These are phyloP conservation scores for Pseudozyma hubeiensis DNA, from an alignment of 1,284 basidiomycete genomes.

Conservation along the genomic window DNA sequence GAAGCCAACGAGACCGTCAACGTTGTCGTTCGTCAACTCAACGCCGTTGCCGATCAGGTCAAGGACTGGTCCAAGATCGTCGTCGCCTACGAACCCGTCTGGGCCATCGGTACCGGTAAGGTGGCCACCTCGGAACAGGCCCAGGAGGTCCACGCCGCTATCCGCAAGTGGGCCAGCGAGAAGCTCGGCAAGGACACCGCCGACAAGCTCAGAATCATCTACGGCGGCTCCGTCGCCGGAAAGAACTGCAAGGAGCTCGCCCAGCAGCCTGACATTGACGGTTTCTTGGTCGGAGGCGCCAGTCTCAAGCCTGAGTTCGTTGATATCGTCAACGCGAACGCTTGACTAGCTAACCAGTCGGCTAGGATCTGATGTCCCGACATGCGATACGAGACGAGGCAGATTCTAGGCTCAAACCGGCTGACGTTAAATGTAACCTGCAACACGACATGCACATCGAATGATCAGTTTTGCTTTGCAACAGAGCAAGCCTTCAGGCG, in stretches of 20 bases:
- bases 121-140: constrained; percentile 90
- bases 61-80: constrained; percentile 91
- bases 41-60: constrained; percentile 77
- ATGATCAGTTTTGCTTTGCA: too few relatives aligned
- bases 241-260: constrained; percentile 81
- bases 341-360: constrained; percentile 40
- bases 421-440: too few relatives aligned
- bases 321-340: constrained; percentile 82
- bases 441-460: too few relatives aligned
- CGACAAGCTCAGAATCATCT: constrained; percentile 86
- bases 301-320: constrained; percentile 89
- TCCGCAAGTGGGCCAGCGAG: constrained; percentile 80
- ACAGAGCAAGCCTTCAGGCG: too few relatives aligned
- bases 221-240: constrained; percentile 92
- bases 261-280: constrained; percentile 85
- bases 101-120: constrained; percentile 98
- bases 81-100: constrained; percentile 85
- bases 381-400: neutral
- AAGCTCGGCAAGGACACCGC: constrained; percentile 80
- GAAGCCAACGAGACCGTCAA: constrained; percentile 82
- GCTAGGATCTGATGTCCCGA: constrained; percentile 28
- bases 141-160: constrained; percentile 88
- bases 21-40: constrained; percentile 85
- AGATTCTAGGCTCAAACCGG: neutral
- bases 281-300: constrained; percentile 98